These are phyloP conservation scores for Jamesozyma rosinii DNA, from an alignment of 805 yeast species.

Conservation along the genomic window DNA sequence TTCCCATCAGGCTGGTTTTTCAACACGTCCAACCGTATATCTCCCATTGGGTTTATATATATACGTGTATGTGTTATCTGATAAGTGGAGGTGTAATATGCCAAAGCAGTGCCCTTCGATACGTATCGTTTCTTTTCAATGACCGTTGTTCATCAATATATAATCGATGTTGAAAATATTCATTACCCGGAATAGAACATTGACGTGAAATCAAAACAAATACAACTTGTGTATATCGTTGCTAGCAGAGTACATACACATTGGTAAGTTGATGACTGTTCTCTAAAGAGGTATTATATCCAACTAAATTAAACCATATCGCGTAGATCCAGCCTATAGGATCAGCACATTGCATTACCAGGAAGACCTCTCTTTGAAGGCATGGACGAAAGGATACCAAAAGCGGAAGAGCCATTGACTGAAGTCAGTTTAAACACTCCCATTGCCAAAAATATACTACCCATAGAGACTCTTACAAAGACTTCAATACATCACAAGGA, in stretches of 20 bases:
- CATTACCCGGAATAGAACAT: too few species aligned
- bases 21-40: slow-evolving; percentile 1
- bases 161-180: too few species aligned
- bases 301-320: too few species aligned
- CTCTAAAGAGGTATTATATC: too few species aligned
- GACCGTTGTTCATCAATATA: too few species aligned
- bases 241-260: neutral
- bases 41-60: neutral
- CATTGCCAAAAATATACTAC: neutral
- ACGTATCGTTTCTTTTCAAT: too few species aligned
- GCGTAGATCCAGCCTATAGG: too few species aligned
- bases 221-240: neutral
- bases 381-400: slow-evolving; percentile 11
- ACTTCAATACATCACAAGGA: neutral
- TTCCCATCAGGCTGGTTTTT: slow-evolving; percentile 3
- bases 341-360: too few species aligned
- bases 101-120: too few species aligned
- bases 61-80: too few species aligned
- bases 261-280: neutral
- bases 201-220: neutral
- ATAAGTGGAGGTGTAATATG: too few species aligned
- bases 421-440: slow-evolving; percentile 21
- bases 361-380: neutral
- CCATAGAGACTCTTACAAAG: neutral
- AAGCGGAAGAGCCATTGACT: slow-evolving; percentile 19